Base-by-base conservation (phyloP, 1,139 yeast genomes). In the Kluyveromyces sp. region DNA sequence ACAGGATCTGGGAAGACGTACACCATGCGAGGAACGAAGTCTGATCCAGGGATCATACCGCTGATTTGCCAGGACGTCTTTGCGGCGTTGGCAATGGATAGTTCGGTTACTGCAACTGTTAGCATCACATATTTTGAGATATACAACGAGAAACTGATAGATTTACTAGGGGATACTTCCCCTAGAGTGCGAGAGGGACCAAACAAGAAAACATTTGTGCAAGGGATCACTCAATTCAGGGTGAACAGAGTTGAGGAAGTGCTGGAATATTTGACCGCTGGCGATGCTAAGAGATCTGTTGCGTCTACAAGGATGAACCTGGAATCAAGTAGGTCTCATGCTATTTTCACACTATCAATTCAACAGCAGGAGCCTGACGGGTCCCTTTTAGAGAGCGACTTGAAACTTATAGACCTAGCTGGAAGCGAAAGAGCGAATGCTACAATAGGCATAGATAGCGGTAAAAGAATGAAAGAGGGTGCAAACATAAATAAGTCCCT, bases 1-100 rank as follows among this genome's bases (percentile, higher is more conserved):
- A 88, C 96, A 0, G 96, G 96, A 0, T 85, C 95, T 0, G 96
- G 96, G 2, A 88, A 88, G 58, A 87, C 96, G 0, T 79, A 68
- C 60, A 88, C 96, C 0, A 88, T 88, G 96, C 75, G 89, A 0
- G 73, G 71, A 28, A 65, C 73, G 0, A 52, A 63, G 2, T 78
- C 77, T 53, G 25, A 30, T 19, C 47, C 46, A 2, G 96, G 96
- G 7, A 77, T 88, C 73, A 84, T 86, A 28, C 86, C 94, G 1
- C 41, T 48, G 17, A 33, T 49, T 16, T 47, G 52, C 30, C 42
- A 39, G 12, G 52, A 49, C 25, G 36, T 49, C 3, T 49, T 49
- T 29, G 47, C 46, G 20, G 47, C 44, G 2, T 25, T 47, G 12
- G 39, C 39, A 13, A 29, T 49, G 37, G 46, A 36, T 20, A 25